phyloP scores from a whole-genome alignment of 208 protist genomes.

The Leishmania lainsoni region DNA sequence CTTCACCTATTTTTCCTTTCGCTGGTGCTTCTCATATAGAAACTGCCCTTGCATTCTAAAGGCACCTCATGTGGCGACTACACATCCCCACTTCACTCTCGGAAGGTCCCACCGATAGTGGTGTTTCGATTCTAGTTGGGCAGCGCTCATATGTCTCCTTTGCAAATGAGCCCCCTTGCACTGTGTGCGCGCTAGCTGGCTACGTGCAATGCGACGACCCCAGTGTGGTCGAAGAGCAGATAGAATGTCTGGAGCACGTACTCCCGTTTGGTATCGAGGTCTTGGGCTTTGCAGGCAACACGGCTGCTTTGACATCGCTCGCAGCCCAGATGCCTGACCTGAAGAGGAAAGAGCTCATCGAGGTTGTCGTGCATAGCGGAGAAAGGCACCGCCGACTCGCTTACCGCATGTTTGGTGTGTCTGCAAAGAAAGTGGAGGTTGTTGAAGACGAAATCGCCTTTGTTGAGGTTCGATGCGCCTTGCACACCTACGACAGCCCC shows the following conservation, averaged over 20 bases:
- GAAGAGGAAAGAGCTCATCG: conserved; percentile 32
- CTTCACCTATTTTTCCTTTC: conserved; percentile 2
- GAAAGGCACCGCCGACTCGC: not conserved
- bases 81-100: conserved; percentile 2
- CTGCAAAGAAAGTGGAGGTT: conserved; percentile 14
- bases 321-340: conserved; percentile 26
- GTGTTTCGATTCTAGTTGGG: conserved; percentile 27
- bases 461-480: conserved; percentile 19
- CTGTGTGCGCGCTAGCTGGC: conserved; percentile 37
- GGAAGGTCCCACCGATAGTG: not conserved
- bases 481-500: conserved; percentile 19
- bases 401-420: conserved; percentile 9
- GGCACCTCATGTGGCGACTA: conserved; percentile 15
- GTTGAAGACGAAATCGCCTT: conserved; percentile 6
- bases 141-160: conserved; percentile 20
- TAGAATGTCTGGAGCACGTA: conserved; percentile 72
- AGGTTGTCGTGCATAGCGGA: conserved; percentile 22
- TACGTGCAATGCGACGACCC: conserved; percentile 43
- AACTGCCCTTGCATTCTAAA: not conserved
- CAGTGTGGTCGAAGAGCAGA: conserved; percentile 63
- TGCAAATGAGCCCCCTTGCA: not conserved
- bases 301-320: conserved; percentile 3
- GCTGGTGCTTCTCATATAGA: not conserved
- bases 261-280: conserved; percentile 63
- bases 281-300: conserved; percentile 41